Evolutionary conservation across 2,329 filamentous ascomycete genomes (phyloP), one percentile per base, ranked within the genome.

Genomic region (Penicillium sp.): DNA sequence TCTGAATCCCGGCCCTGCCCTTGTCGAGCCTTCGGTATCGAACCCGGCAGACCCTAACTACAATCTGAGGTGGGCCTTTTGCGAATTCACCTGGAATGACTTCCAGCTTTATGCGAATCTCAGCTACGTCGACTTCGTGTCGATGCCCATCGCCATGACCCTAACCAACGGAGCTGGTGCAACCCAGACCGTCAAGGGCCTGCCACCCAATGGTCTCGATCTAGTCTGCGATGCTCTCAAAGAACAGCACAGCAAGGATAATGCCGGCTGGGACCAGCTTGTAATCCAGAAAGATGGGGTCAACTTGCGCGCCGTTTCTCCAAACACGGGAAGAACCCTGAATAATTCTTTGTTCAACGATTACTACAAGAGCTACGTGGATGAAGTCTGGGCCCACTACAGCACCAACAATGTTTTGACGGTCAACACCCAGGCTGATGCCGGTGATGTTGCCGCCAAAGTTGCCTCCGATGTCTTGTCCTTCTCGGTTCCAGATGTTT

Each of bases 61-160:
- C 66, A 74, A 80, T 35, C 73, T 81, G 44, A 73, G 78, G 55
- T 90, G 86, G 86, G 81, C 79, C 29, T 90, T 89, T 67, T 84
- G 80, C 74, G 87, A 90, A 71, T 86, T 88, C 63, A 87, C 86
- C 16, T 87, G 81, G 72, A 88, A 88, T 70, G 63, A 72, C 35
- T 65, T 69, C 32, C 79, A 88, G 69, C 72, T 89, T 6, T 89
- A 83, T 66, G 84, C 82, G 62, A 89, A 89, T 63, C 86, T 92
- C 63, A 84, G 80, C 58, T 87, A 88, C 68, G 89, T 92, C 50
- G 89, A 92, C 75, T 92, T 92, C 72, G 82, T 91, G 58, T 75
- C 74, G 63, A 68, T 87, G 61, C 86, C 87, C n/a, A 80, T 88
- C 49, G 80, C 82, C 1, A 70, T 86, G 58, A 76, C 77, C 5